phyloP scores from a whole-genome alignment of 2,329 filamentous ascomycete species.

The Teratosphaeriaceae sp. region DNA sequence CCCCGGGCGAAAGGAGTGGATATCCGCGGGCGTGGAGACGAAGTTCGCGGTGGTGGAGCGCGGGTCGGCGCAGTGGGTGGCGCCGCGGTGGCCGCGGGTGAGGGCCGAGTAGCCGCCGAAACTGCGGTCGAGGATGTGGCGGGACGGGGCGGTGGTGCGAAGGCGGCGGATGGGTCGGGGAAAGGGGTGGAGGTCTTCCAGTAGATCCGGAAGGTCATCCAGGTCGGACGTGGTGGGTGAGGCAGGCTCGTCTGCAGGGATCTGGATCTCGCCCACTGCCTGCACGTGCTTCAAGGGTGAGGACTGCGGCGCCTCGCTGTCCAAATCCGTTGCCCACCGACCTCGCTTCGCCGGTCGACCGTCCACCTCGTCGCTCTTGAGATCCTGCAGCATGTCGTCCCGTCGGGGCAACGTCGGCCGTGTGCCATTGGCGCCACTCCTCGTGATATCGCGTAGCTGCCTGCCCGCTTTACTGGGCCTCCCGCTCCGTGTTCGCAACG shows the following conservation, averaged over 20 bases:
- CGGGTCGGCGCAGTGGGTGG: conserved; percentile 46
- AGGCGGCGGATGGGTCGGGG: conserved; percentile 36
- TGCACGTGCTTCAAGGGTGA: conserved; percentile 39
- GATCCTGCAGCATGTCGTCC: conserved; percentile 13
- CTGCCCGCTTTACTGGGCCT: conserved; percentile 35
- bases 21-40: conserved; percentile 51
- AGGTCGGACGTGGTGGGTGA: conserved; percentile 17
- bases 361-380: conserved; percentile 16
- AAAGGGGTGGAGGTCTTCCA: conserved; percentile 35
- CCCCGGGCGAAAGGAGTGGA: conserved; percentile 40
- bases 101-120: conserved; percentile 39
- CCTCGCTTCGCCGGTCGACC: conserved; percentile 22
- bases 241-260: conserved; percentile 14
- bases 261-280: conserved; percentile 12
- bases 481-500: conserved; percentile 20
- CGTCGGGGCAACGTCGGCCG: conserved; percentile 4
- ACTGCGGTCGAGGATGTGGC: conserved; percentile 38
- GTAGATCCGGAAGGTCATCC: conserved; percentile 36
- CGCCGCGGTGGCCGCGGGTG: conserved; percentile 31
- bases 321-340: conserved; percentile 29
- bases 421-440: conserved; percentile 36
- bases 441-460: conserved; percentile 45
- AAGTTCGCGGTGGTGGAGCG: conserved; percentile 54
- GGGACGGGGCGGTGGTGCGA: conserved; percentile 27
- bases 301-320: conserved; percentile 43